Conservation (phyloP, 768 basidiomycete genomes). For the Lactarius trivialis region DNA sequence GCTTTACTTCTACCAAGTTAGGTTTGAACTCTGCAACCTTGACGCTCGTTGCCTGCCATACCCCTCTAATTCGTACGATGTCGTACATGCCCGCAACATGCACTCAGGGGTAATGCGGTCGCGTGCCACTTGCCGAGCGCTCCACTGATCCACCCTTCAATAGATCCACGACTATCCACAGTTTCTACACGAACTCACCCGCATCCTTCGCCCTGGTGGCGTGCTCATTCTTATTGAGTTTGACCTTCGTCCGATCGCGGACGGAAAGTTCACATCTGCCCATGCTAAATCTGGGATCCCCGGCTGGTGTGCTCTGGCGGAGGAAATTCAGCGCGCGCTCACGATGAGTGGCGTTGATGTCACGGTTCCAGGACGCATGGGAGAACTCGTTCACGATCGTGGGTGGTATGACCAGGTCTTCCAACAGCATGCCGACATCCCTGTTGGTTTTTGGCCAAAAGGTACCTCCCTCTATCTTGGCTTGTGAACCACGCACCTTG, state of each 20-base stretch:
- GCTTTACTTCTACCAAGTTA: conserved; percentile 25
- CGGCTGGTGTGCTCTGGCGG: conserved; percentile 62
- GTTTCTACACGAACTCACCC: conserved; percentile 53
- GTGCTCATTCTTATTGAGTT: conserved; percentile 61
- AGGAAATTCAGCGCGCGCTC: conserved; percentile 52
- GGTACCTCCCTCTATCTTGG: conserved; percentile 33
- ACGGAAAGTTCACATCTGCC: conserved; percentile 36
- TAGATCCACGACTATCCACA: conserved; percentile 59
- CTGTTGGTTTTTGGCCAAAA: conserved; percentile 64
- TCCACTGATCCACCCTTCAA: neutral
- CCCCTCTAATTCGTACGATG: conserved; percentile 54
- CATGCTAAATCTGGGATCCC: conserved; percentile 34
- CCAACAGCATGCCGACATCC: conserved; percentile 51
- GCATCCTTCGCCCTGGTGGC: conserved; percentile 65
- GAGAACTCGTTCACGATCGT: conserved; percentile 41
- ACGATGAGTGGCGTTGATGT: conserved; percentile 47
- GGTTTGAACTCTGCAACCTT: conserved; percentile 68
- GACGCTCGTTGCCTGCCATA: conserved; percentile 57
- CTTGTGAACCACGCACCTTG: conserved; percentile 10
- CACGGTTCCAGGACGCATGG: conserved; percentile 50
- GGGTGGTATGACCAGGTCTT: conserved; percentile 52
- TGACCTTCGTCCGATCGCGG: conserved; percentile 45
- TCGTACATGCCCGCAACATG: conserved; percentile 64
- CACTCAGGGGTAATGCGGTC: conserved; percentile 56
- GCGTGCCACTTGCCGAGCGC: conserved; percentile 14